Evolutionary conservation across 1,284 basidiomycete genomes (phyloP).

Genomic region (Ceratobasidium sp.): DNA sequence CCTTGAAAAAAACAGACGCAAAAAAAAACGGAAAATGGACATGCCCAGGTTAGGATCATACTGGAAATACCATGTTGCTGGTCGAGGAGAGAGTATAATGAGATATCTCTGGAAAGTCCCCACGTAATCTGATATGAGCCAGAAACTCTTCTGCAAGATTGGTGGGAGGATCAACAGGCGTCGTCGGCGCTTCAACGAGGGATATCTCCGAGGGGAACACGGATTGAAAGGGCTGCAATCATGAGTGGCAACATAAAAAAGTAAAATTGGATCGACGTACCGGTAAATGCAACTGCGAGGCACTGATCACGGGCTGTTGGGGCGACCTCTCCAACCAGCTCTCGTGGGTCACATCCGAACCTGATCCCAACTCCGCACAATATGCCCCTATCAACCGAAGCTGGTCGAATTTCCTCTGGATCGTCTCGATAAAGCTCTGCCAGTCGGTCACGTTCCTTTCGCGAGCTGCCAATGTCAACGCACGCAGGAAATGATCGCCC

Average conservation of each 20-base stretch:
- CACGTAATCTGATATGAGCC: conserved; percentile 22
- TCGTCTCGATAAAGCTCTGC: conserved; percentile 23
- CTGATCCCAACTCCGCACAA: not conserved
- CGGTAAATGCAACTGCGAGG: conserved; percentile 1
- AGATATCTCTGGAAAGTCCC: conserved; percentile 26
- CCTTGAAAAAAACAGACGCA: no score
- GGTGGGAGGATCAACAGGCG: not conserved
- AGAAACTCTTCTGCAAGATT: conserved; percentile 33
- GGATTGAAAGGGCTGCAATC: not conserved
- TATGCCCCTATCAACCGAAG: conserved; percentile 23
- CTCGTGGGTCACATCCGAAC: not conserved
- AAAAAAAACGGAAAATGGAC: not conserved
- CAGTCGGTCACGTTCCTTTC: conserved; percentile 10
- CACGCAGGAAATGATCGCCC: conserved; percentile 39
- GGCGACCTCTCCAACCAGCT: conserved; percentile 31
- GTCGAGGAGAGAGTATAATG: conserved; percentile 19
- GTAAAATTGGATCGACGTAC: not conserved
- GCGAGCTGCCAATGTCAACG: conserved; percentile 24
- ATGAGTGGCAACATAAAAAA: not conserved
- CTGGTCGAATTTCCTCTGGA: conserved; percentile 25
- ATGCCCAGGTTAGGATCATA: not conserved
- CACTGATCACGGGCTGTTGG: conserved; percentile 11
- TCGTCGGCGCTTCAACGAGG: conserved; percentile 9
- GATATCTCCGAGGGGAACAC: conserved; percentile 22
- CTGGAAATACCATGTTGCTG: not conserved